Base-by-base conservation (phyloP, 352 stramenopile species). In the Pythium guiyangense region DNA sequence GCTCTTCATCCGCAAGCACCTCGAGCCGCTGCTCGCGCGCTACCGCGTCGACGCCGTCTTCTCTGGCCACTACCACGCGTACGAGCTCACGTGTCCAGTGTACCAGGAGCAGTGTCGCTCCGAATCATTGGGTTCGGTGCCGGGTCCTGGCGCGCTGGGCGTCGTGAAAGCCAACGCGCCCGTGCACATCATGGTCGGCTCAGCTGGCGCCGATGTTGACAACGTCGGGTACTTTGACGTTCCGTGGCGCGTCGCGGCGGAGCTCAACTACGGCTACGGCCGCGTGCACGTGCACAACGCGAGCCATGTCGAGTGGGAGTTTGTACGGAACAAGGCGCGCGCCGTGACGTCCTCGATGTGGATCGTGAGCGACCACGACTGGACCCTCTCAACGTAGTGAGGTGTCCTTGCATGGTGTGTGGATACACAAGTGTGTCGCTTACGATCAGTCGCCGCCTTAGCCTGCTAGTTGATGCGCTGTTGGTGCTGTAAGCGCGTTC, bases 111-210 rank as follows among this genome's bases (percentile, higher is more conserved):
- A 60, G 25, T 73, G 65, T 48, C 37, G 49, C 14, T 40, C 52
- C 11, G 59, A 63, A 18, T n/a, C 35, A 0, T 20, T 64, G 29
- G 31, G 8, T 2, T 37, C 31, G 31, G 31, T 10, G 8, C 22
- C 35, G 8, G 44, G 37, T 22, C 45, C 34, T 1, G n/a, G 44
- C 22, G 60, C 64, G 15, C 45, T 62, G 11, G 59, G 61, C 14
- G 44, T 57, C 34, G 72, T 37, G 31, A 37, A 37, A 12, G 31
- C 31, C 0, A 37, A 37, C 0, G 31, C 64, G 6, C 59, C 72
- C 0, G 57, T 62, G 15, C 69, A 79, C 49, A 63, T 81, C 49
- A 81, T 79, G 69, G 61, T 81, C 40, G 72, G 72, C 34, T 77
- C 72, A 6, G 72, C 57, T 6, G 72, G 69, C n/a, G 69, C 66